These are phyloP conservation scores for Acidiella bohemica DNA, from an alignment of 495 filamentous ascomycete genomes.

Conservation along the genomic window DNA sequence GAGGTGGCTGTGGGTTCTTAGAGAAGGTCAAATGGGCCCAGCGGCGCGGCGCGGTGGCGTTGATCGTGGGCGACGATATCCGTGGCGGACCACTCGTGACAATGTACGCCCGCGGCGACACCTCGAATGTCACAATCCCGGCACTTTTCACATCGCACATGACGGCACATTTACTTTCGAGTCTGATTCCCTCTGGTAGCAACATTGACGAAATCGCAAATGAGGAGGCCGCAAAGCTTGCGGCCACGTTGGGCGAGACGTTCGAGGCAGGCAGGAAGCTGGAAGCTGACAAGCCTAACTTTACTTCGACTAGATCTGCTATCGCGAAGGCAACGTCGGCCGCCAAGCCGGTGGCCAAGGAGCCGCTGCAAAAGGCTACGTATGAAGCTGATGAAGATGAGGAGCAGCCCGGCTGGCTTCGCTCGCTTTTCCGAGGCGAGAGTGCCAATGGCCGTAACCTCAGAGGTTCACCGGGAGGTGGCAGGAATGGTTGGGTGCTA, in stretches of 20 bases:
- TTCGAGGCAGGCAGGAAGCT: constrained; percentile 13
- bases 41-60: constrained; percentile 67
- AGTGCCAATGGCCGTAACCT: constrained; percentile 34
- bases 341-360: constrained; percentile 8
- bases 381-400: not conserved
- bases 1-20: constrained; percentile 90
- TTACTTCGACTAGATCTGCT: constrained; percentile 15
- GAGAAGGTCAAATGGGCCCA: constrained; percentile 98
- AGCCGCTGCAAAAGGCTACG: not conserved
- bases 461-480: constrained; percentile 65
- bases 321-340: constrained; percentile 14
- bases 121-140: constrained; percentile 85
- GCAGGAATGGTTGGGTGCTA: constrained; percentile 64
- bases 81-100: constrained; percentile 74
- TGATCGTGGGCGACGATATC: constrained; percentile 91
- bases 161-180: constrained; percentile 84
- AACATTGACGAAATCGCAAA: constrained; percentile 39
- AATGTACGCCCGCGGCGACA: constrained; percentile 94
- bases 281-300: constrained; percentile 18
- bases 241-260: constrained; percentile 15
- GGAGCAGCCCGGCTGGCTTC: constrained; percentile 39
- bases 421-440: constrained; percentile 32
- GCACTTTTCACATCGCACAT: constrained; percentile 90
- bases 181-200: constrained; percentile 62
- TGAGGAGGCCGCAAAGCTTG: constrained; percentile 36